Percentiles rank a stretch among this genome's conserved stretches.
Conservation (phyloP, 768 basidiomycete species). For the Rhodocollybia butyracea region DNA sequence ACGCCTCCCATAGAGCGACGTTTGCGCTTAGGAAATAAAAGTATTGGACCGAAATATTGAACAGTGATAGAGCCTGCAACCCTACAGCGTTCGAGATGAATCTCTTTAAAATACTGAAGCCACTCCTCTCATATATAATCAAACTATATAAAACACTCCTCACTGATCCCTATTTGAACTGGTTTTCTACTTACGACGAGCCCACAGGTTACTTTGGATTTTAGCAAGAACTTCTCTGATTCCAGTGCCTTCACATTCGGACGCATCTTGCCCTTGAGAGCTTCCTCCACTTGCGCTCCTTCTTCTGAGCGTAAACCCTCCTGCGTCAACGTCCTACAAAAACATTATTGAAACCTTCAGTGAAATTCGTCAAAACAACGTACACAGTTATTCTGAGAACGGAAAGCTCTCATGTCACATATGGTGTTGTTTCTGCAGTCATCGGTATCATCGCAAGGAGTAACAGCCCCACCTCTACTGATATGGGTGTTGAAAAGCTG, state of each 20-base stretch:
- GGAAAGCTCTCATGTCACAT: conserved; percentile 40
- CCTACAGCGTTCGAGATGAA: too few species aligned
- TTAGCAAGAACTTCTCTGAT: not conserved
- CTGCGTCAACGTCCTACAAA: not conserved
- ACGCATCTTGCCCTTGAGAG: not conserved
- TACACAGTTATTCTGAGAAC: conserved; percentile 43
- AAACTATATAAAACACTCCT: too few species aligned
- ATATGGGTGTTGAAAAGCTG: conserved; percentile 36
- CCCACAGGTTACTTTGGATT: not conserved
- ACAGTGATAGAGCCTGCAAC: too few species aligned
- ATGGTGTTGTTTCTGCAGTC: conserved; percentile 38
- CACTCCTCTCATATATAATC: too few species aligned
- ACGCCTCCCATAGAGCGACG: too few species aligned
- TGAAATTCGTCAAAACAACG: conserved; percentile 3
- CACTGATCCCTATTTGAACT: too few species aligned
- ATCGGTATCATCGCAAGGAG: conserved; percentile 28
- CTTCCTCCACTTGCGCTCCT: not conserved
- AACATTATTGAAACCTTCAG: not conserved
- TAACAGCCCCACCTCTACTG: conserved; percentile 34
- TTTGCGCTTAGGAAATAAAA: too few species aligned
- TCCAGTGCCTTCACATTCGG: conserved; percentile 1
- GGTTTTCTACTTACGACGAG: too few species aligned
- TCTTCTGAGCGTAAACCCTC: not conserved
- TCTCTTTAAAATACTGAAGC: too few species aligned
- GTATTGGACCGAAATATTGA: too few species aligned